Evolutionary conservation across 805 yeast species (phyloP).

Genomic region (Starmerella gropengiesseri): DNA sequence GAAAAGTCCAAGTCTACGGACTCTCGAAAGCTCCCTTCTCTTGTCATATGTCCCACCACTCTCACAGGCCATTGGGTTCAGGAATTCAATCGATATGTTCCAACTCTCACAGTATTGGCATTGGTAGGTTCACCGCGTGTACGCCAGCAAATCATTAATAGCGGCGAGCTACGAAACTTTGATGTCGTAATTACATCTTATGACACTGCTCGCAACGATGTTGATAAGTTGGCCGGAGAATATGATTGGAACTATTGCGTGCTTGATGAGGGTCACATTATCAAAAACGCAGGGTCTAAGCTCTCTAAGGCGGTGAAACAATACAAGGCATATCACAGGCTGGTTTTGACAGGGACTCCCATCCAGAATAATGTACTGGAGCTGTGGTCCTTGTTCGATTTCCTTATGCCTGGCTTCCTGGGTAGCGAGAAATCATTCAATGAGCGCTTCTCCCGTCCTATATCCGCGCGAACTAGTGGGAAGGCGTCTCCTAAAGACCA

Average conservation of each 20-base stretch:
- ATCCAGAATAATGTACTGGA: constrained; percentile 95
- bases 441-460: constrained; percentile 95
- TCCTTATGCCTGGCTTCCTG: constrained; percentile 95
- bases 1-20: constrained; percentile 49
- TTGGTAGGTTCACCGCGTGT: constrained; percentile 88
- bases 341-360: constrained; percentile 92
- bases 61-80: constrained; percentile 99
- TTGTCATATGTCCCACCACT: constrained; percentile 93
- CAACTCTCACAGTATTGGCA: constrained; percentile 67
- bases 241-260: constrained; percentile 83
- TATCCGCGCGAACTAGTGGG: constrained; percentile 84
- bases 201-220: constrained; percentile 92
- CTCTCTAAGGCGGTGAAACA: constrained; percentile 78
- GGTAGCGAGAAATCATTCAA: constrained; percentile 92
- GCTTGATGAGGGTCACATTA: constrained; percentile 94
- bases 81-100: constrained; percentile 81
- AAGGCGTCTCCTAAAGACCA: constrained; percentile 79
- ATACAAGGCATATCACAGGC: constrained; percentile 74
- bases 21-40: constrained; percentile 64
- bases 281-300: constrained; percentile 82
- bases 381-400: constrained; percentile 94
- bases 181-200: constrained; percentile 91
- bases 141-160: constrained; percentile 32
- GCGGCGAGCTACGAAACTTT: constrained; percentile 35
- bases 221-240: constrained; percentile 44